Evolutionary conservation across 139 green algal species (phyloP).

Genomic region (Chlorella vulgaris): DNA sequence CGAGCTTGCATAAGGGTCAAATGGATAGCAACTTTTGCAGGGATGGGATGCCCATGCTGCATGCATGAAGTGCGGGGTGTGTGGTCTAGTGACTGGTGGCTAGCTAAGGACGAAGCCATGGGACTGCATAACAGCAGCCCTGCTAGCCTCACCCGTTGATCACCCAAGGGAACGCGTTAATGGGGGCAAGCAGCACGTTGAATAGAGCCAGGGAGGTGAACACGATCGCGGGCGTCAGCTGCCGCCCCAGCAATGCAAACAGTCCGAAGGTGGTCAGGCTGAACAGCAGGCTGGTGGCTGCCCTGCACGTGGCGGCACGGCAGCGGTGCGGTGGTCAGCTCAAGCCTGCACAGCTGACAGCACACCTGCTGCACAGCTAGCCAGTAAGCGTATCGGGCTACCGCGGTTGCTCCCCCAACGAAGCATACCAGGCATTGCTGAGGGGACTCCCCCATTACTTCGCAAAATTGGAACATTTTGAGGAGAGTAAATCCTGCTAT

Average conservation of each 20-base stretch:
- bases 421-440: too few species aligned
- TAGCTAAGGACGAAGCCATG: neutral
- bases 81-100: too few species aligned
- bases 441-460: too few species aligned
- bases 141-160: conserved; percentile 65
- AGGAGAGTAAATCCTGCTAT: too few species aligned
- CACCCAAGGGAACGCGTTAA: conserved; percentile 91
- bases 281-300: conserved; percentile 80
- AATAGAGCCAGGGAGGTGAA: conserved; percentile 82
- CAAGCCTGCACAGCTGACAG: too few species aligned
- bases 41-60: neutral
- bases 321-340: too few species aligned
- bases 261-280: conserved; percentile 63
- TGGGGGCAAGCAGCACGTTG: conserved; percentile 81
- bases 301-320: conserved; percentile 24
- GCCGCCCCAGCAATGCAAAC: conserved; percentile 49
- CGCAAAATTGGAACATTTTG: too few species aligned
- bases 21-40: neutral
- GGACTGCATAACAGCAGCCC: neutral
- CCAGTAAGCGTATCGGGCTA: too few species aligned
- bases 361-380: too few species aligned
- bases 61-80: neutral
- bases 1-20: neutral
- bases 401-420: too few species aligned
- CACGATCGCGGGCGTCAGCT: conserved; percentile 2